Conservation (phyloP, 345 rosid species). For the Viola odorata region DNA sequence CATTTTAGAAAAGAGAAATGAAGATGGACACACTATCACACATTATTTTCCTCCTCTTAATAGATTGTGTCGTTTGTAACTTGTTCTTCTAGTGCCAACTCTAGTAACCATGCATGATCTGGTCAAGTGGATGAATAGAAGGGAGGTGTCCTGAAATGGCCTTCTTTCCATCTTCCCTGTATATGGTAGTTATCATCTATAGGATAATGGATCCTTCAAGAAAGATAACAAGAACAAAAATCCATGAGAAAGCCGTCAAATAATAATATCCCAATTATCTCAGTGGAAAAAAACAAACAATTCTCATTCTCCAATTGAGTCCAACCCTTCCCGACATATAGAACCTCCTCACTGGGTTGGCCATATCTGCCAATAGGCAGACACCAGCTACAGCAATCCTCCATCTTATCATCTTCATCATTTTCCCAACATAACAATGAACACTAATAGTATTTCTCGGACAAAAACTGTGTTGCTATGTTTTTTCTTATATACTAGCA, state of each 20-base stretch:
- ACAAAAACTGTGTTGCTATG: too few relatives aligned
- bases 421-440: neutral
- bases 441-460: too few relatives aligned
- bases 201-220: conserved; percentile 3
- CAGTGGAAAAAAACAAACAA: neutral
- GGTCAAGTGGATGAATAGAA: conserved; percentile 5
- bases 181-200: neutral
- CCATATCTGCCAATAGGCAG: neutral
- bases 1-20: neutral
- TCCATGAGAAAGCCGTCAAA: conserved; percentile 10
- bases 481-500: neutral
- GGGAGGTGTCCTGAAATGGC: neutral
- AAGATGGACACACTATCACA: too few relatives aligned
- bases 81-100: conserved; percentile 18
- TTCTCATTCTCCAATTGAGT: neutral
- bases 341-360: neutral
- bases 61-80: conserved; percentile 1
- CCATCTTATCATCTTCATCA: neutral
- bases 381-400: too few relatives aligned
- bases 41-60: neutral
- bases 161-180: conserved; percentile 7
- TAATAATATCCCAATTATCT: neutral
- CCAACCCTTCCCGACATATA: neutral
- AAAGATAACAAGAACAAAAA: neutral
- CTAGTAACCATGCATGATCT: conserved; percentile 11